These are phyloP conservation scores for Fusarium metavorans DNA, from an alignment of 2,329 filamentous ascomycete genomes.

Conservation along the genomic window DNA sequence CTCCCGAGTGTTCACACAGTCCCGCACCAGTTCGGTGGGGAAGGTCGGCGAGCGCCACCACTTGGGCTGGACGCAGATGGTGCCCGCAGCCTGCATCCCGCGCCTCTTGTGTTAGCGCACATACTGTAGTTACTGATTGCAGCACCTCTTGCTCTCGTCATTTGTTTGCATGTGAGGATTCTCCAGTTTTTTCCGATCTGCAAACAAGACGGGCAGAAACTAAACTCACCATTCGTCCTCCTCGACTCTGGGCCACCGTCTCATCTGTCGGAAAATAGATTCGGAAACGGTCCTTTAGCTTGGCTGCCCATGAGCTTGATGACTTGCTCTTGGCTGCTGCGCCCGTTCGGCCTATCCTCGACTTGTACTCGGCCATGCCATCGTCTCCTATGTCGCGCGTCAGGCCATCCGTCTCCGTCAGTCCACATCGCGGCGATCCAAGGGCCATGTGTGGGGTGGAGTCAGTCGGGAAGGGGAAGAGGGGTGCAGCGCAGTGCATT, in stretches of 20 bases:
- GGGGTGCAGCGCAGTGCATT: slow-evolving; percentile 7
- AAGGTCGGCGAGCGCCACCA: slow-evolving; percentile 80
- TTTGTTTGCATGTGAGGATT: slow-evolving; percentile 33
- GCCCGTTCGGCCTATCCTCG: slow-evolving; percentile 49
- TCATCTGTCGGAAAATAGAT: slow-evolving; percentile 84
- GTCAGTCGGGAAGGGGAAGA: not conserved
- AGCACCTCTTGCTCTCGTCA: not conserved
- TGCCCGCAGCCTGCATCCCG: slow-evolving; percentile 76
- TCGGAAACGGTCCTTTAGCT: slow-evolving; percentile 66
- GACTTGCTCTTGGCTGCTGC: slow-evolving; percentile 38
- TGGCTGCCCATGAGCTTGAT: slow-evolving; percentile 32
- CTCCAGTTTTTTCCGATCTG: slow-evolving; percentile 29
- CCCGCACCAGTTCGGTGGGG: slow-evolving; percentile 77
- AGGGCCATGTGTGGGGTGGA: slow-evolving; percentile 27
- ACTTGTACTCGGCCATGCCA: slow-evolving; percentile 60
- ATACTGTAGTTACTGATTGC: slow-evolving; percentile 29
- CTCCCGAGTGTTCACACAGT: slow-evolving; percentile 77
- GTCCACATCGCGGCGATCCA: slow-evolving; percentile 25
- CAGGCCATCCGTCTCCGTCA: slow-evolving; percentile 20
- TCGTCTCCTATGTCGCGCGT: slow-evolving; percentile 46
- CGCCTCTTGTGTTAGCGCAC: slow-evolving; percentile 41
- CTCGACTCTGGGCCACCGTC: slow-evolving; percentile 75
- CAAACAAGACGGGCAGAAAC: slow-evolving; percentile 20
- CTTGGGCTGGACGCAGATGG: slow-evolving; percentile 80
- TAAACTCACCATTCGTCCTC: slow-evolving; percentile 65